Evolutionary conservation across 352 stramenopile genomes (phyloP).

Genomic region (Pythium vanterpoolii): DNA sequence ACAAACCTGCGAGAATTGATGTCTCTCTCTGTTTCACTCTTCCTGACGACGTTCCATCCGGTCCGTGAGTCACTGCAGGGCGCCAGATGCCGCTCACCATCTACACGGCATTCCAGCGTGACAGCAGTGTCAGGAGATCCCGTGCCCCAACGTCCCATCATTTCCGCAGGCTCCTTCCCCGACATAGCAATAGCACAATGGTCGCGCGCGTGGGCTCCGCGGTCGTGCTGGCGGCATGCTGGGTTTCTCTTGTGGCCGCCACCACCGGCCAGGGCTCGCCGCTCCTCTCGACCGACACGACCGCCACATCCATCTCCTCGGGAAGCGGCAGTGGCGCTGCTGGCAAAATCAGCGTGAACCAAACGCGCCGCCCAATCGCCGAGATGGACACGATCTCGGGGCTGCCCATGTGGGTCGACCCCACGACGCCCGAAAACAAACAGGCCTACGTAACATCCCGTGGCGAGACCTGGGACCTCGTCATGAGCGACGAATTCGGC

Average conservation of each 20-base stretch:
- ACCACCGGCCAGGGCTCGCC: conserved; percentile 6
- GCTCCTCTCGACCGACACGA: conserved; percentile 5
- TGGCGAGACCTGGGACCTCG: conserved; percentile 49
- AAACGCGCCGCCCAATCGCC: conserved; percentile 16
- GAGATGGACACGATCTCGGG: conserved; percentile 41
- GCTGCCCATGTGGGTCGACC: conserved; percentile 59
- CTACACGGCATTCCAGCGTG: not conserved
- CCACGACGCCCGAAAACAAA: conserved; percentile 35
- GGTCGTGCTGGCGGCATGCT: conserved; percentile 2
- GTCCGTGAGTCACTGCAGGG: conserved; percentile 3
- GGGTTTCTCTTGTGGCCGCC: not conserved
- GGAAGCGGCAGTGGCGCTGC: conserved; percentile 6
- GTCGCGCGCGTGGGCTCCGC: not conserved
- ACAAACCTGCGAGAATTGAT: not conserved
- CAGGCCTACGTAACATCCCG: conserved; percentile 50
- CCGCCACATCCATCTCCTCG: not conserved
- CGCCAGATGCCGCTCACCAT: not conserved
- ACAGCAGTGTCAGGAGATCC: not conserved
- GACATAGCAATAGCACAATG: conserved; percentile 1
- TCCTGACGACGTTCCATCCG: conserved; percentile 1
- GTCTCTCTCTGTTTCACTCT: not conserved
- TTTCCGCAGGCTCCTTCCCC: not conserved
- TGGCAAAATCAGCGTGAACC: conserved; percentile 6
- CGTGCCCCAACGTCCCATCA: not conserved
- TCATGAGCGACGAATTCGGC: conserved; percentile 82